Evolutionary conservation across 1,139 yeast genomes (phyloP), one percentile per base, ranked within the genome.

Genomic region (Debaryomyces sp.): DNA sequence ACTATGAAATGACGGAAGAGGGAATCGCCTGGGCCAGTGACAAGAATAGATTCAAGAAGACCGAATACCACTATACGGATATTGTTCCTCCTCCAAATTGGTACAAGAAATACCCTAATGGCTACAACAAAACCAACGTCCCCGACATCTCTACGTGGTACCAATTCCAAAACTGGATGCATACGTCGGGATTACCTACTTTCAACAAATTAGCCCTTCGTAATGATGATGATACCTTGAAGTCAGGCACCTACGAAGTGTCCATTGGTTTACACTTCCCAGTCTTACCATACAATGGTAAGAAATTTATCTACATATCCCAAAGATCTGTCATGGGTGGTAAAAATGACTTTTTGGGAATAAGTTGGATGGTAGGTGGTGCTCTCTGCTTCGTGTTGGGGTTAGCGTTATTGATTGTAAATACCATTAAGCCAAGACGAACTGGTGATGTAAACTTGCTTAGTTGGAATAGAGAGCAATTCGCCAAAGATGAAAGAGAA

Each of bases 41-140:
- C 62, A 68, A 76, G 44, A 67, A 75, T 34, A 70, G 83, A 56
- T 87, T 73, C 62, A 81, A 83, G 63, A 81, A 78, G 59, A 84
- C 94, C 0, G 59, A 71, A 46, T 86, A 94, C 70, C 73, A 77
- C 51, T 75, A 84, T 27, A 67, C 79, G 10, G 86, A 92, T 24
- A 89, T 94, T 48, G 95, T 82, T 1, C 99, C 99, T 9, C 99
- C 99, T 8, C 98, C 97, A 58, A 90, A 90, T 71, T 94, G 99
- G 99, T 73, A 73, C 53, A 84, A 87, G 62, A 73, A 59, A 71
- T 94, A 65, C 66, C 99, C 99, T n/a, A 65, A 91, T 54, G 98
- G 98, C 0, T 94, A 94, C 70, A 91, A 87, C 17, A 86, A 81
- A 24, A 84, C 85, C 10, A 91, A 90, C 63, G 64, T 94, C 50